Evolutionary conservation across 768 basidiomycete species (phyloP).

Genomic region (Suillus paluster): DNA sequence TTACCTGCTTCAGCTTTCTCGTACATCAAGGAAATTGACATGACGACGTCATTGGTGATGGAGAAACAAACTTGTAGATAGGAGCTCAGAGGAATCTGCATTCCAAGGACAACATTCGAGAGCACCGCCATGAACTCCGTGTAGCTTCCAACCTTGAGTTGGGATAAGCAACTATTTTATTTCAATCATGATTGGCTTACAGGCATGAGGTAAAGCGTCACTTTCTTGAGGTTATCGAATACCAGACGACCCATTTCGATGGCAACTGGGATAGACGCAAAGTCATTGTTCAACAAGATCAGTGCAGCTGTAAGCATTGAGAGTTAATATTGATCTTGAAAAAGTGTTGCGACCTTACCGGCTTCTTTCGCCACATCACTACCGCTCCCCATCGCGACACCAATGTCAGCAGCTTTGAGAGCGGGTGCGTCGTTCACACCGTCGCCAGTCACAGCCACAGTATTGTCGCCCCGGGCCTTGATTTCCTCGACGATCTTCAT

Average conservation of each 20-base stretch:
- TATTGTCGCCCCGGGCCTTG: slow-evolving; percentile 49
- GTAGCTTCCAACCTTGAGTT: slow-evolving; percentile 53
- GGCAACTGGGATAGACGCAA: slow-evolving; percentile 59
- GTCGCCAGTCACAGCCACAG: slow-evolving; percentile 60
- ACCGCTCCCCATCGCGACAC: slow-evolving; percentile 56
- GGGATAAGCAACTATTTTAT: slow-evolving; percentile 8
- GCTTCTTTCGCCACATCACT: slow-evolving; percentile 60
- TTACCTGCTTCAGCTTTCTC: slow-evolving; percentile 55
- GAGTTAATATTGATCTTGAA: background rate
- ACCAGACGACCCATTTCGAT: slow-evolving; percentile 63
- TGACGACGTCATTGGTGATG: slow-evolving; percentile 55
- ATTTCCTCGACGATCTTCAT: slow-evolving; percentile 59
- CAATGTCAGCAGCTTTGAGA: slow-evolving; percentile 57
- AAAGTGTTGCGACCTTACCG: slow-evolving; percentile 35
- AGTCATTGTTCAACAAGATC: slow-evolving; percentile 61
- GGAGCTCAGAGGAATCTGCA: slow-evolving; percentile 60
- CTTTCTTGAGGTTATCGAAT: slow-evolving; percentile 63
- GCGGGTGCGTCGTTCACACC: slow-evolving; percentile 60
- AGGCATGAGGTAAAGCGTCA: slow-evolving; percentile 50
- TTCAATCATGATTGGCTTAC: slow-evolving; percentile 25
- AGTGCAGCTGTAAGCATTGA: slow-evolving; percentile 38
- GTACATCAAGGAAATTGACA: slow-evolving; percentile 54
- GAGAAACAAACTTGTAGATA: slow-evolving; percentile 61
- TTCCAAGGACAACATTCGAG: slow-evolving; percentile 58
- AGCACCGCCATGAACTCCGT: slow-evolving; percentile 63